phyloP scores from a whole-genome alignment of 306 rosid species.

The Chamaecrista fasciculata region DNA sequence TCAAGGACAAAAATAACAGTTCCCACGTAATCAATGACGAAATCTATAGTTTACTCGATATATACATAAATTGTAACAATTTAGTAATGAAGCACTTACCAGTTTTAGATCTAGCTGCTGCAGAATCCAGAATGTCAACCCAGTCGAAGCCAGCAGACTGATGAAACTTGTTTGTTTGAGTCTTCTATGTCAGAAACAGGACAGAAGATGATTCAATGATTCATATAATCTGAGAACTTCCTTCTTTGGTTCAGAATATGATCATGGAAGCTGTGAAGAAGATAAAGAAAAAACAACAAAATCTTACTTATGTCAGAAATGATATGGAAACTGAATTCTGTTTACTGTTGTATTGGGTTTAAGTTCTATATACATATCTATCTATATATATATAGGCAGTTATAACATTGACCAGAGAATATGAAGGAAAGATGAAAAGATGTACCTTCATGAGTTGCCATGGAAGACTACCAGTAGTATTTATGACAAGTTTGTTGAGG shows the following conservation, averaged over 20 bases:
- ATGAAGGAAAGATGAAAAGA: constrained; percentile 29
- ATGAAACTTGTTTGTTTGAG: constrained; percentile 19
- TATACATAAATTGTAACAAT: too few species aligned
- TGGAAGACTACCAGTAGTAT: constrained; percentile 34
- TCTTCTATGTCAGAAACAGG: constrained; percentile 27
- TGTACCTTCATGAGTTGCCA: constrained; percentile 57
- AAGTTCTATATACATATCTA: not conserved
- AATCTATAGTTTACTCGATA: too few species aligned
- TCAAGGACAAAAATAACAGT: too few species aligned
- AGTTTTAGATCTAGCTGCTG: constrained; percentile 43
- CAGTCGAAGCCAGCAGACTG: constrained; percentile 23
- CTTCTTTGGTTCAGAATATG: constrained; percentile 36
- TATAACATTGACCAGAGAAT: constrained; percentile 18
- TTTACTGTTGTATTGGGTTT: constrained; percentile 28
- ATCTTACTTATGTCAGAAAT: constrained; percentile 53
- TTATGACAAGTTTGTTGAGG: constrained; percentile 38
- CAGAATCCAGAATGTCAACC: constrained; percentile 10
- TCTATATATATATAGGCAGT: not conserved
- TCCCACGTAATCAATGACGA: too few species aligned
- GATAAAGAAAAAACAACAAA: constrained; percentile 33
- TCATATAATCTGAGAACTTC: constrained; percentile 24
- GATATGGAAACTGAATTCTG: constrained; percentile 40
- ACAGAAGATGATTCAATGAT: constrained; percentile 24
- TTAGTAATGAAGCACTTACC: constrained; percentile 38
- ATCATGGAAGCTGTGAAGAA: constrained; percentile 46